A percentile compares a stretch with the other conserved stretches of the same genome.
phyloP scores from a whole-genome alignment of 208 protist species.

The Polymyxa betae region DNA sequence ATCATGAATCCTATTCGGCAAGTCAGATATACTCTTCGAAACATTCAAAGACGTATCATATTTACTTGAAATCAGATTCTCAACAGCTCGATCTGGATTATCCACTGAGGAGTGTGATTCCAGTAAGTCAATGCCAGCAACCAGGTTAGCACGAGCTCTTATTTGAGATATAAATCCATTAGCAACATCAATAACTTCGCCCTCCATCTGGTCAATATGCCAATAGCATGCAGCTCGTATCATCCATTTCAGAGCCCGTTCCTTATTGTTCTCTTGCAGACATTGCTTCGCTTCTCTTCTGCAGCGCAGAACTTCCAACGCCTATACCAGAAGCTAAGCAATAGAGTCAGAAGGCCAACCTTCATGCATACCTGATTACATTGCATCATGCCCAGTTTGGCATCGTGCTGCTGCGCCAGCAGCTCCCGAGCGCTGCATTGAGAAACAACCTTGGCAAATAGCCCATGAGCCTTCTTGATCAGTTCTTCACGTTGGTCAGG shows the following conservation, averaged over 20 bases:
- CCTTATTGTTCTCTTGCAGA: not conserved
- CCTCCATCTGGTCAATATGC: not conserved
- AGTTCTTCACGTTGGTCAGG: too few species aligned
- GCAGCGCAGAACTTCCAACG: not conserved
- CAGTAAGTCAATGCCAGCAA: not conserved
- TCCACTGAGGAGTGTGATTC: not conserved
- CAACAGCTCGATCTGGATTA: not conserved
- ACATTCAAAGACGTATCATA: not conserved
- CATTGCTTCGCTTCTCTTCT: not conserved
- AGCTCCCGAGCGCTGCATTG: not conserved
- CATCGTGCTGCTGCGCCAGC: not conserved
- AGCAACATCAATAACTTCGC: not conserved
- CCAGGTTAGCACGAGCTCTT: conserved; percentile 10
- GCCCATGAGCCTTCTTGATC: too few species aligned
- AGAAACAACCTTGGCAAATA: too few species aligned
- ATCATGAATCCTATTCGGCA: not conserved
- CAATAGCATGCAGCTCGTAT: not conserved
- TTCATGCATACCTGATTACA: too few species aligned
- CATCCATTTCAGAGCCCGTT: not conserved
- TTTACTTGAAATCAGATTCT: not conserved
- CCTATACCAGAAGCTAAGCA: too few species aligned
- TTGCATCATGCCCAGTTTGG: not conserved
- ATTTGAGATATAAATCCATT: not conserved
- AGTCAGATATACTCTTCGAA: not conserved
- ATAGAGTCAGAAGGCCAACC: too few species aligned